phyloP scores from a whole-genome alignment of 129 eudicot genomes.

The Oenanthe sinensis region DNA sequence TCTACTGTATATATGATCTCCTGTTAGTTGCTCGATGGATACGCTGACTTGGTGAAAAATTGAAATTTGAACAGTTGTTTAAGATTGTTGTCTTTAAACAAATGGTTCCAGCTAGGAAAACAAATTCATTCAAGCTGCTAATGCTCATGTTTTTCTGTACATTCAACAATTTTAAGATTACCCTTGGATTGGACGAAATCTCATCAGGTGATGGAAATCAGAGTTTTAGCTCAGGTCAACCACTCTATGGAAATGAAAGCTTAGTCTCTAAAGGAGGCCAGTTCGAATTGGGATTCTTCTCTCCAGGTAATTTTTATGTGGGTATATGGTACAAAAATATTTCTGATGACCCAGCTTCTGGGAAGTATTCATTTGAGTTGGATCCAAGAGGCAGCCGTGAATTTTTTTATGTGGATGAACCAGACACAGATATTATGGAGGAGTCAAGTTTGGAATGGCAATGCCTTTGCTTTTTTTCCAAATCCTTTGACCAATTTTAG shows the following conservation, averaged over 20 bases:
- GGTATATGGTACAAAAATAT: conserved; percentile 25
- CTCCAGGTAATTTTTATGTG: conserved; percentile 16
- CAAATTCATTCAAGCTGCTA: not conserved
- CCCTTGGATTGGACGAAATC: conserved; percentile 1
- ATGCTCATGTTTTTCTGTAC: not conserved
- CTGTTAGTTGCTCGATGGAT: not conserved
- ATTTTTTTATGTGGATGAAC: conserved; percentile 5
- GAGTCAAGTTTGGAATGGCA: conserved; percentile 7
- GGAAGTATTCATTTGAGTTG: not conserved
- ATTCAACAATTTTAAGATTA: not conserved
- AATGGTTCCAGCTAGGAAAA: not conserved
- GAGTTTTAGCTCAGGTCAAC: conserved; percentile 1
- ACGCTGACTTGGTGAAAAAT: not conserved
- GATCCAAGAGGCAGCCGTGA: conserved; percentile 1
- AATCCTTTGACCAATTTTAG: not conserved
- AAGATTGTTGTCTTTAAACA: not conserved
- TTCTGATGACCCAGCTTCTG: conserved; percentile 4
- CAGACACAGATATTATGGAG: conserved; percentile 6
- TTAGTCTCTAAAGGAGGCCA: conserved; percentile 11
- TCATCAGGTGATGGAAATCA: not conserved
- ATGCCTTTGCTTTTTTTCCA: not conserved
- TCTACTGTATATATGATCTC: not conserved
- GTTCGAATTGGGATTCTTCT: conserved; percentile 22
- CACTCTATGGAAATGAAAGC: conserved; percentile 7
- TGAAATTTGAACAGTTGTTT: not conserved